Evolutionary conservation across 345 rosid genomes (phyloP).

Genomic region (Cardamine resedifolia): DNA sequence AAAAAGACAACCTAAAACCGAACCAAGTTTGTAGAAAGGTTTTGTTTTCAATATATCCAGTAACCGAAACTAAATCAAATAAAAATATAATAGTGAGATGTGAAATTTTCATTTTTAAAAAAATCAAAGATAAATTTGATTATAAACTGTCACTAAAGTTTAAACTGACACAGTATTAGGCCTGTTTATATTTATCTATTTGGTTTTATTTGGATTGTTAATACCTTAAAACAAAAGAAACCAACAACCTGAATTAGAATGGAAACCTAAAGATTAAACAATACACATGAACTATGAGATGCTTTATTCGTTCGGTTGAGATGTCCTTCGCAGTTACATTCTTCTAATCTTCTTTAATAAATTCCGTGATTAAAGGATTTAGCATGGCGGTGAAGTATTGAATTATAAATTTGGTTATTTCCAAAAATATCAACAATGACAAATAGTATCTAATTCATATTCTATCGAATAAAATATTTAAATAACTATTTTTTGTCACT

Average conservation of each 20-base stretch:
- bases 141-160: background rate
- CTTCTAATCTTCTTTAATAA: background rate
- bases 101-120: background rate
- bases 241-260: background rate
- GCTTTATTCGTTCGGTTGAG: constrained; percentile 10
- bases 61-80: background rate
- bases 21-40: too few species aligned
- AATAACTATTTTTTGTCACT: constrained; percentile 3
- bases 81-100: background rate
- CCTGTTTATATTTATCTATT: background rate
- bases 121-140: background rate
- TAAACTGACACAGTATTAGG: background rate
- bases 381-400: constrained; percentile 25
- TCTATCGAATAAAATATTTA: background rate
- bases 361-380: constrained; percentile 21
- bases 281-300: background rate
- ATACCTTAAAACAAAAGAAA: background rate
- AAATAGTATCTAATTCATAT: too few species aligned
- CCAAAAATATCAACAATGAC: background rate
- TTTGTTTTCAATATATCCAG: background rate
- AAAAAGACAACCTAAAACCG: too few species aligned
- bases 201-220: background rate
- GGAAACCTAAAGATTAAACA: background rate
- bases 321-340: constrained; percentile 8
- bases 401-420: too few species aligned